phyloP scores from a whole-genome alignment of 306 rosid species.

The Pyrus betulifolia region DNA sequence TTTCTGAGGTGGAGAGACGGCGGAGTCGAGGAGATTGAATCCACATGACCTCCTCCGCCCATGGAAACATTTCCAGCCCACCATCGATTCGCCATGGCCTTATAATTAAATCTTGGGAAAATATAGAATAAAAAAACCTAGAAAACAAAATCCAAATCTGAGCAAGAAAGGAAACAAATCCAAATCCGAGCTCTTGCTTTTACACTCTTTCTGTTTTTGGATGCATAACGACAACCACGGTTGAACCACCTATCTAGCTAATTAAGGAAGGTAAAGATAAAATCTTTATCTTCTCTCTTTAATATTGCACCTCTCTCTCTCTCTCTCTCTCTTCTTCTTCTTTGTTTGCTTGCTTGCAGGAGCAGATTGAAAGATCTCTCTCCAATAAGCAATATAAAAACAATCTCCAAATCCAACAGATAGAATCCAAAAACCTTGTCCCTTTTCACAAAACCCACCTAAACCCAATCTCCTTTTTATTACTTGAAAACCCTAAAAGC shows the following conservation, averaged over 20 bases:
- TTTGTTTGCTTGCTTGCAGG: not conserved
- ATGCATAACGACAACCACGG: conserved; percentile 6
- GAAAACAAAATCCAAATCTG: not conserved
- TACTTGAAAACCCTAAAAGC: conserved; percentile 59
- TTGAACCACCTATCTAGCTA: not conserved
- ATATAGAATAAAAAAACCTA: no score
- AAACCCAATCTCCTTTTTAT: not conserved
- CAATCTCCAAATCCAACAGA: conserved; percentile 17
- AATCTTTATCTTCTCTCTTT: not conserved
- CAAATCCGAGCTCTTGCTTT: not conserved
- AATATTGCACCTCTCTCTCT: not conserved
- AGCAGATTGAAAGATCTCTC: conserved; percentile 15
- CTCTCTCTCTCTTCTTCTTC: not conserved
- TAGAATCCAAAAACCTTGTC: conserved; percentile 30
- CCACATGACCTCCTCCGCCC: conserved; percentile 27
- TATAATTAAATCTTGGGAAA: not conserved
- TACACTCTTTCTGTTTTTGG: not conserved
- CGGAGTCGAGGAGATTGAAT: conserved; percentile 35
- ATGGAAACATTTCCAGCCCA: conserved; percentile 67
- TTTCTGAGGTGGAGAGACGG: conserved; percentile 46
- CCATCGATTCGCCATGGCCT: conserved; percentile 73
- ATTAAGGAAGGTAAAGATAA: not conserved
- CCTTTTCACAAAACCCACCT: not conserved
- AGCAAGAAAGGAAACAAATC: not conserved
- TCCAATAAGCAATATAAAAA: not conserved